phyloP scores from a whole-genome alignment of 192 early-diverging fungal species.

The Mortierella antarctica region DNA sequence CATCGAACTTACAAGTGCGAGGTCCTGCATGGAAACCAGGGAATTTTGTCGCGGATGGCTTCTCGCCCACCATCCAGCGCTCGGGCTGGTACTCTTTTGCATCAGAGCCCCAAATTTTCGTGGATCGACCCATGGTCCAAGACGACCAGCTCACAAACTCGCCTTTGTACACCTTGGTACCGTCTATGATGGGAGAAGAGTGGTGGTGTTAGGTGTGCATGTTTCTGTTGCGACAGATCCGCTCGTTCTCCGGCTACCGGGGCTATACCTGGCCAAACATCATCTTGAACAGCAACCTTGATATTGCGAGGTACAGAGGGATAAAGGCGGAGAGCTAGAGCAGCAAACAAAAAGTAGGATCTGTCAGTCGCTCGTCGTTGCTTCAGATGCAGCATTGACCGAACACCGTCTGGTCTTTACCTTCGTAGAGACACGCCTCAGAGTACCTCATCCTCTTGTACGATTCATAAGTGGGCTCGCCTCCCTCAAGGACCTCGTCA shows the following conservation, averaged over 20 bases:
- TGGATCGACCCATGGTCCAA: constrained; percentile 56
- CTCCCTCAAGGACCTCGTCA: constrained; percentile 27
- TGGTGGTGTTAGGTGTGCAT: background rate
- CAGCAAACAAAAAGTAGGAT: constrained; percentile 15
- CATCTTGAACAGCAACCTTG: constrained; percentile 59
- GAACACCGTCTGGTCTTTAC: background rate
- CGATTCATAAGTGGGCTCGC: constrained; percentile 28
- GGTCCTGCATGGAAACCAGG: constrained; percentile 69
- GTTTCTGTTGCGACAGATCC: too few relatives aligned
- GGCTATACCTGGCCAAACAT: constrained; percentile 55
- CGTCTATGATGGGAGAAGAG: constrained; percentile 32
- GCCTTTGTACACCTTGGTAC: constrained; percentile 56
- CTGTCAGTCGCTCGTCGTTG: background rate
- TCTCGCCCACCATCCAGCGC: constrained; percentile 54
- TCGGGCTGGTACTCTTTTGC: constrained; percentile 55
- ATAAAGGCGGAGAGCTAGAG: constrained; percentile 54
- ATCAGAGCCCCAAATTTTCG: constrained; percentile 56
- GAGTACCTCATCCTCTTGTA: constrained; percentile 43
- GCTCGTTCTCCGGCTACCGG: background rate
- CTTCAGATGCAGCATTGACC: background rate
- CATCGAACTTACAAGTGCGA: constrained; percentile 36
- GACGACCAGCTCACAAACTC: constrained; percentile 58
- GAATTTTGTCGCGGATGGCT: constrained; percentile 56
- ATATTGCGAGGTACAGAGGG: constrained; percentile 61
- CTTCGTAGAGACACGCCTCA: constrained; percentile 44